These are phyloP conservation scores for Amaranthus tricolor DNA, from an alignment of 179 eudicot genomes.

Conservation along the genomic window DNA sequence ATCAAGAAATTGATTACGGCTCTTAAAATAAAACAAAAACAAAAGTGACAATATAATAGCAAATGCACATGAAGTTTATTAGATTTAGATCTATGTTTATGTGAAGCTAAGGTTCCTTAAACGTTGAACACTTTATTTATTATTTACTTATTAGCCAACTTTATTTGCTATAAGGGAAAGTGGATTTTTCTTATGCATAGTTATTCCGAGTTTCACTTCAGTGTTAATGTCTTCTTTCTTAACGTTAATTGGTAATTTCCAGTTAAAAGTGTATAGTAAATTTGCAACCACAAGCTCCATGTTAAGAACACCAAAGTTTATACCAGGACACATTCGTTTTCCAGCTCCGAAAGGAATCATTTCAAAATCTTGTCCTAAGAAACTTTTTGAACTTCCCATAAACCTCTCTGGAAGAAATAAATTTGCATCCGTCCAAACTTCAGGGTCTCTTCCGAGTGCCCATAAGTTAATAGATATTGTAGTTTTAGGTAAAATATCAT, in stretches of 20 bases:
- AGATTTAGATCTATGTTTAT: not conserved
- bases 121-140: too few species aligned
- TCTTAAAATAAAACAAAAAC: too few species aligned
- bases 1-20: too few species aligned
- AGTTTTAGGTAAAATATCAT: slow-evolving; percentile 20
- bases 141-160: not conserved
- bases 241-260: slow-evolving; percentile 18
- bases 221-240: slow-evolving; percentile 8
- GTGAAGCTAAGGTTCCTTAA: not conserved
- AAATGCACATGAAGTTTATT: too few species aligned
- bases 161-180: slow-evolving; percentile 11
- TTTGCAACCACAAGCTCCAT: slow-evolving; percentile 34
- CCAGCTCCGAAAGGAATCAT: slow-evolving; percentile 35
- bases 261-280: slow-evolving; percentile 26
- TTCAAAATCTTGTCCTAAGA: slow-evolving; percentile 29
- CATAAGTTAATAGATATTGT: slow-evolving; percentile 13
- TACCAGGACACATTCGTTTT: slow-evolving; percentile 29
- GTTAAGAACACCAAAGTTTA: slow-evolving; percentile 18
- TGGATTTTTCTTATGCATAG: slow-evolving; percentile 15
- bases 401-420: slow-evolving; percentile 33
- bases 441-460: slow-evolving; percentile 22
- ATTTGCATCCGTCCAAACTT: slow-evolving; percentile 20
- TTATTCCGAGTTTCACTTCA: slow-evolving; percentile 7
- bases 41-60: too few species aligned
- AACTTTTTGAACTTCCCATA: slow-evolving; percentile 17